Base-by-base conservation (phyloP, 192 early-diverging fungal genomes). In the Gorgonomyces haynaldii region DNA sequence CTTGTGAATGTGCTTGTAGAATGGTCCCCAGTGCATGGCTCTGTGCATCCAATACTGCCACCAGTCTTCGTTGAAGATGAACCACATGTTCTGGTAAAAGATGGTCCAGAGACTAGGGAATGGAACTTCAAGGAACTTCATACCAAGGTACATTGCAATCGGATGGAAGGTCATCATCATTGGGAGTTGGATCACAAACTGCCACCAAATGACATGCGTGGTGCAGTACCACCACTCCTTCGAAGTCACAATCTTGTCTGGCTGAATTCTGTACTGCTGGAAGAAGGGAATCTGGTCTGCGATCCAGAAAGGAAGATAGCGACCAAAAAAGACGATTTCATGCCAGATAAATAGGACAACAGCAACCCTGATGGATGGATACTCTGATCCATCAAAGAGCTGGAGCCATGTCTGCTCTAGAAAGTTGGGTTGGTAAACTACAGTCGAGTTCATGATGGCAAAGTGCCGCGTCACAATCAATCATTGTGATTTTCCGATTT, bases 1-100 rank as follows among this genome's bases (percentile, higher is more conserved):
- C 69, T 96, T 96, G 81, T 96, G 92, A 47, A 96, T 83, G 47
- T 72, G 60, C 52, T 86, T 86, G 69, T 96, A 96, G 50, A 92
- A 64, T 26, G 78, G 72, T 2, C 83, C 82, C 57, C 81, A 85
- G 74, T 96, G 92, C 42, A 96, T 72, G 37, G 76, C 64, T 25
- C 89, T 82, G 69, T 96, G 92, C 17, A 79, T 66, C 72, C 76
- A 88, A 80, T 93, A 96, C 55, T 92, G 89, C 62, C 78, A 88
- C n/a, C 80, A 71, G 53, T 96, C 92, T 61, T 93, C 89, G 41
- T 83, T 64, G 22, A 93, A 46, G 40, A 96, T 77, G 57, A 86
- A 95, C 49, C 85, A 60, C 15, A 70, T 66, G 26, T 79, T 69
- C 64, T 87, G 83, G 45, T 65, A 28, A 7, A 67, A 52, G 65